phyloP scores from a whole-genome alignment of 306 rosid species.

The Gastrolobium villosum region DNA sequence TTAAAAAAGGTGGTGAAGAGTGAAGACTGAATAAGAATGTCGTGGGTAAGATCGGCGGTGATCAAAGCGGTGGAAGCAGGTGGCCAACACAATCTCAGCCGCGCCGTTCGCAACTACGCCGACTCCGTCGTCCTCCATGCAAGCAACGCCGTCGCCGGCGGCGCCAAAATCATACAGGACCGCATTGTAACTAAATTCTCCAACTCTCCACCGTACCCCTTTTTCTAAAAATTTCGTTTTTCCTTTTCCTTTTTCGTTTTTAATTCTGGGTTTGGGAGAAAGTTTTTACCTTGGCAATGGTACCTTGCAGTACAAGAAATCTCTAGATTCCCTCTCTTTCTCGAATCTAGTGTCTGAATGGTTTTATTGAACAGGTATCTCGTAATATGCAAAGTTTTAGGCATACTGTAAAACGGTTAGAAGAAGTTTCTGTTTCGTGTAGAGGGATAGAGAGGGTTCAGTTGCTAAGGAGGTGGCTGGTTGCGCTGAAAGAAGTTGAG shows the following conservation, averaged over 20 bases:
- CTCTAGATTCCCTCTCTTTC: background rate
- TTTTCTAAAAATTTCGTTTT: background rate
- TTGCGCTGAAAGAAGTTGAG: conserved; percentile 84
- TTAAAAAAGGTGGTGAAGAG: conserved; percentile 3
- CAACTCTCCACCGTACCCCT: conserved; percentile 11
- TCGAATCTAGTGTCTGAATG: conserved; percentile 25
- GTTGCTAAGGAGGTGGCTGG: conserved; percentile 91
- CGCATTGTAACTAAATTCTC: conserved; percentile 67
- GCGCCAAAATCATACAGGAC: conserved; percentile 84
- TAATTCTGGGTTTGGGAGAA: background rate
- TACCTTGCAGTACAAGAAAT: conserved; percentile 46
- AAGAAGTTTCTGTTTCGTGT: conserved; percentile 86
- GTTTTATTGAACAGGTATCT: conserved; percentile 62
- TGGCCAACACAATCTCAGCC: conserved; percentile 64
- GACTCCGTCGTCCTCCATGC: conserved; percentile 82
- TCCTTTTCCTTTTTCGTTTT: background rate
- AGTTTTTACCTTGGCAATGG: background rate
- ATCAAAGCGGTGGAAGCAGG: conserved; percentile 85
- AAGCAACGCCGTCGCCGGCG: conserved; percentile 80
- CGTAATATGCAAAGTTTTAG: conserved; percentile 77
- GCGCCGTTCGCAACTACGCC: conserved; percentile 78
- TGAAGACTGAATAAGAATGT: conserved; percentile 54
- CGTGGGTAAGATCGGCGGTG: conserved; percentile 94
- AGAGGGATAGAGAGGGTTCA: conserved; percentile 92
- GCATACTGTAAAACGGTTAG: conserved; percentile 77